These are phyloP conservation scores for Agaricus blazei DNA, from an alignment of 768 basidiomycete genomes.

Conservation along the genomic window DNA sequence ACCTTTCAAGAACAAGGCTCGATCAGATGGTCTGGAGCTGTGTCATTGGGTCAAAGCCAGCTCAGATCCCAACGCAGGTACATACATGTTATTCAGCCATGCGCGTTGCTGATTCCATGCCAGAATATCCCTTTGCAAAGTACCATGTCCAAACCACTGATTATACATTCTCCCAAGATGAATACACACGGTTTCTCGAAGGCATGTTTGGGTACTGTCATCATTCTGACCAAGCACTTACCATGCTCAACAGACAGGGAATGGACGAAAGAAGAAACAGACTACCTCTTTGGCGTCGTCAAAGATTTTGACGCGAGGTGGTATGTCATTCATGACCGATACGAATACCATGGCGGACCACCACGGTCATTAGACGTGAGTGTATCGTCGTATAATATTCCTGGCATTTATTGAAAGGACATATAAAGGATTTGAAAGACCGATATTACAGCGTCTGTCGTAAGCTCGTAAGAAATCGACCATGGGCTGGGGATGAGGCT, in stretches of 20 bases:
- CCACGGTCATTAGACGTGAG: slow-evolving; percentile 67
- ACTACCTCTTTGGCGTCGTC: slow-evolving; percentile 81
- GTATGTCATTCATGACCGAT: slow-evolving; percentile 88
- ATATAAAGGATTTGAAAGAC: slow-evolving; percentile 80
- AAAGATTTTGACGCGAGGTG: slow-evolving; percentile 84
- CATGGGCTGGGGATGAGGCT: slow-evolving; percentile 79
- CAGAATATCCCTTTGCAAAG: slow-evolving; percentile 78
- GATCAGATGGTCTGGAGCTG: slow-evolving; percentile 63
- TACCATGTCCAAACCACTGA: slow-evolving; percentile 68
- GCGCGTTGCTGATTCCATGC: background rate
- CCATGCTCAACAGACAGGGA: slow-evolving; percentile 49
- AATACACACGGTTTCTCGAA: slow-evolving; percentile 77
- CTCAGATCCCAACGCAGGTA: slow-evolving; percentile 51
- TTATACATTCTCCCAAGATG: slow-evolving; percentile 78
- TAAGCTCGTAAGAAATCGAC: slow-evolving; percentile 77
- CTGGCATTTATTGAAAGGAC: background rate
- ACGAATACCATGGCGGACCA: slow-evolving; percentile 59
- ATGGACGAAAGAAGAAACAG: slow-evolving; percentile 93
- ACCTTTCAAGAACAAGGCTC: slow-evolving; percentile 66
- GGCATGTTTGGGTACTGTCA: slow-evolving; percentile 36
- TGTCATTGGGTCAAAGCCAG: slow-evolving; percentile 78
- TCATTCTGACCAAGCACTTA: background rate
- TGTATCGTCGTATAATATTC: background rate
- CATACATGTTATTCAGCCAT: slow-evolving; percentile 13
- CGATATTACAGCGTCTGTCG: slow-evolving; percentile 91